Evolutionary conservation across 1,139 yeast genomes (phyloP).

Genomic region (Pichia norvegensis): DNA sequence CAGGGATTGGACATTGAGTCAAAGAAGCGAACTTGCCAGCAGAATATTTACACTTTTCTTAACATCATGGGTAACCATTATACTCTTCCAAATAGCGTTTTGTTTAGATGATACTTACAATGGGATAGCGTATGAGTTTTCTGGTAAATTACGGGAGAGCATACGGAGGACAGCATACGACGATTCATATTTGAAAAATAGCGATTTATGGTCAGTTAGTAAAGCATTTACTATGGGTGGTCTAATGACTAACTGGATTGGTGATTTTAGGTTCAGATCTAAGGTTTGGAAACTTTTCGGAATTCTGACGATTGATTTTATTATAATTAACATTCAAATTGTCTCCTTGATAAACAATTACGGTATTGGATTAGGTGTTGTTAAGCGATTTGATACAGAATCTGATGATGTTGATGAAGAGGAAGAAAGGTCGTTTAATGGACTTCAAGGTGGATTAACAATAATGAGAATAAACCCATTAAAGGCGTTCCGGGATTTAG

Average conservation of each 20-base stretch:
- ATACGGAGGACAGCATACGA: conserved; percentile 15
- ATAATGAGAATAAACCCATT: conserved; percentile 30
- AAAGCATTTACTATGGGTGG: conserved; percentile 27
- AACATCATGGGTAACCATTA: conserved; percentile 16
- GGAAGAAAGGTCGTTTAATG: conserved; percentile 29
- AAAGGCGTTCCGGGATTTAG: conserved; percentile 5
- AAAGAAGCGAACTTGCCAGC: conserved; percentile 5
- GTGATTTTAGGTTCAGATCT: conserved; percentile 33
- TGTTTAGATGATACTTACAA: conserved; percentile 5
- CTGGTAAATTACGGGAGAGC: conserved; percentile 8
- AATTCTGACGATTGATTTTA: conserved; percentile 27
- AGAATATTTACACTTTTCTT: conserved; percentile 7
- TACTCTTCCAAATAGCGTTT: conserved; percentile 25
- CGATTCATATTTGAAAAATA: neutral
- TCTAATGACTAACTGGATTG: conserved; percentile 34
- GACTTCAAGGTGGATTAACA: conserved; percentile 35
- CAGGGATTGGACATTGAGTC: conserved; percentile 2
- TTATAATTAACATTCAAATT: conserved; percentile 27
- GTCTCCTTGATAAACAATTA: conserved; percentile 29
- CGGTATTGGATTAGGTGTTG: conserved; percentile 27
- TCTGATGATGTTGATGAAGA: conserved; percentile 13
- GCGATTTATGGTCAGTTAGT: conserved; percentile 24
- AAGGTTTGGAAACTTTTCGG: conserved; percentile 26
- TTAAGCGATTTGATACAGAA: conserved; percentile 12
- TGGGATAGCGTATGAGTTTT: conserved; percentile 3